Conservation (phyloP, 257 asterid genomes). For the Linaria vulgaris region DNA sequence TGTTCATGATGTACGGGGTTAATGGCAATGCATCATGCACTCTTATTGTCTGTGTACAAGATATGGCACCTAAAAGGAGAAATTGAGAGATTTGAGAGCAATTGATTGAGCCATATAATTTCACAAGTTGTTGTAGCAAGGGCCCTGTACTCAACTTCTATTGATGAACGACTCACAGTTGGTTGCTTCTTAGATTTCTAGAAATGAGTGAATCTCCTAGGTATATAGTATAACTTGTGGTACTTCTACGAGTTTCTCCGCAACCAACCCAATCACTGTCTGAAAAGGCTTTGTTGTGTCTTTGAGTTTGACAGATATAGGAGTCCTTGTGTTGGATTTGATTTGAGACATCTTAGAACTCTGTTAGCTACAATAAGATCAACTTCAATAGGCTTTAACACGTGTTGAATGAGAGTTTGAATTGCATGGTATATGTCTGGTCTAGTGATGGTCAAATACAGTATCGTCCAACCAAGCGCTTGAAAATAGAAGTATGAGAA, state of each 20-base stretch:
- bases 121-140: too few species aligned
- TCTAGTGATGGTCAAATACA: neutral
- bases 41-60: too few species aligned
- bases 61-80: too few species aligned
- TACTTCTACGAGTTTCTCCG: neutral
- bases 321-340: neutral
- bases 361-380: neutral
- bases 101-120: too few species aligned
- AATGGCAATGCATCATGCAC: neutral
- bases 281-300: neutral
- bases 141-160: too few species aligned
- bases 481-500: too few species aligned
- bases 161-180: neutral
- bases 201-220: neutral
- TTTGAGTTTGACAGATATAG: neutral
- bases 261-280: neutral
- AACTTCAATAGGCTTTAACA: neutral
- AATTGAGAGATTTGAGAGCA: too few species aligned
- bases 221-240: neutral
- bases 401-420: neutral
- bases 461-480: neutral
- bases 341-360: neutral
- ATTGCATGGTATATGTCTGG: neutral
- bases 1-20: slow-evolving; percentile 3
- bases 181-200: neutral